A percentile compares a stretch with the other conserved stretches of the same genome.
Evolutionary conservation across 106 monocot species (phyloP).

Genomic region (Apostasia shenzhenica): DNA sequence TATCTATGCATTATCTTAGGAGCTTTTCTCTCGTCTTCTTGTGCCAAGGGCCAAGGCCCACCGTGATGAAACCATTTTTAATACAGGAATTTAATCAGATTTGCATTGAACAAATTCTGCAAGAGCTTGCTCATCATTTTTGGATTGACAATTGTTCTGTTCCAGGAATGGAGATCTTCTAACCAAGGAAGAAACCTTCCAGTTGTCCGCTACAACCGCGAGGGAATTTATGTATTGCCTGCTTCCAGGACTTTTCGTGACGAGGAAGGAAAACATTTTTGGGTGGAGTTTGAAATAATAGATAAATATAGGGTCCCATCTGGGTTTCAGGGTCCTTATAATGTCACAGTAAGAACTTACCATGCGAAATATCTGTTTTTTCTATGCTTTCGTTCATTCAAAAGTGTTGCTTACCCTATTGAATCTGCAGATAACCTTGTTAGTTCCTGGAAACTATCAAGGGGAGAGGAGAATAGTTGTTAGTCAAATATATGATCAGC

Average conservation of each 20-base stretch:
- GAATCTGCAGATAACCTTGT: slow-evolving; percentile 56
- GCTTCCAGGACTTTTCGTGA: slow-evolving; percentile 74
- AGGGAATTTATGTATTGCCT: slow-evolving; percentile 78
- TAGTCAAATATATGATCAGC: slow-evolving; percentile 40
- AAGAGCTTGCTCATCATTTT: not conserved
- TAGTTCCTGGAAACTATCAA: slow-evolving; percentile 97
- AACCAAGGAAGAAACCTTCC: slow-evolving; percentile 87
- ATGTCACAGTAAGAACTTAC: slow-evolving; percentile 67
- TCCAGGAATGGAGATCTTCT: slow-evolving; percentile 83
- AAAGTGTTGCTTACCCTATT: not conserved
- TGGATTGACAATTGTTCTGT: not conserved
- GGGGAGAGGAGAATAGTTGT: slow-evolving; percentile 74
- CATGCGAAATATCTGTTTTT: not conserved
- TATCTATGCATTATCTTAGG: too few relatives aligned
- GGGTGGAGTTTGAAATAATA: slow-evolving; percentile 90
- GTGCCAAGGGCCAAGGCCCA: too few relatives aligned
- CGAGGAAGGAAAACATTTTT: slow-evolving; percentile 97
- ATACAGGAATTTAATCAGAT: too few relatives aligned
- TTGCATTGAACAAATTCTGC: not conserved
- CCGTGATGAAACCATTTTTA: too few relatives aligned
- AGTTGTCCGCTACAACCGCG: slow-evolving; percentile 65
- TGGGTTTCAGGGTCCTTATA: slow-evolving; percentile 94
- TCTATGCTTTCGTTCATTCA: not conserved
- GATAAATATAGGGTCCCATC: slow-evolving; percentile 81
- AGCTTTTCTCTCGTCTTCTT: too few relatives aligned